Base-by-base conservation (phyloP, 1,139 yeast species). In the Suzukiozyma palmioleophila region DNA sequence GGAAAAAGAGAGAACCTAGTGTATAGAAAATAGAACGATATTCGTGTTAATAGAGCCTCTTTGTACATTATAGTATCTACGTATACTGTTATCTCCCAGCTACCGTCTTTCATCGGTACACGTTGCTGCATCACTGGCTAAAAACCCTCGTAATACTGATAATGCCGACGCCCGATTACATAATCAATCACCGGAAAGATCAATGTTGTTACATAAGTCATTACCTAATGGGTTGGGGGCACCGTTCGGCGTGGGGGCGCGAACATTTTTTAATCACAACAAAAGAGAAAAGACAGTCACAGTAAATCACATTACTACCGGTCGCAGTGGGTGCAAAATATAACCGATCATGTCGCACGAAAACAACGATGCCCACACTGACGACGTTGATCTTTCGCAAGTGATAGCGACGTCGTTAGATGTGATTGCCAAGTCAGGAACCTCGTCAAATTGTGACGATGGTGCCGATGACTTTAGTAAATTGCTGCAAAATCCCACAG, bases 271-370 rank as follows among this genome's bases (percentile, higher is more conserved):
- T 37, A 34, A 36, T 10, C 36, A 30, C 24, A 32, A 38, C 43
- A 36, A 35, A 33, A 13, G 12, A 33, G 37, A 35, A 39, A 44
- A 47, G 47, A 48, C 31, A 28, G 31, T 28, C 35, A 22, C 25
- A 13, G 4, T n/a, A 21, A 14, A 32, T 18, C 24, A 21, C 35
- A 37, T 12, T n/a, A 21, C 18, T 35, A 12, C 14, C n/a, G 21
- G 12, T 28, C 15, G 11, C 32, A 27, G 11, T 15, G 43, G 43
- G 27, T 40, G 43, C 43, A 40, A 40, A 30, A 21, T 28, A 28
- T 28, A 12, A 3, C 10, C 12, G 7, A 26, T 10, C 12, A 26
- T 10, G 28, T 11, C 13, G 31, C 31, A 28, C 12, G 15, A 28
- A 28, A 8, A 28, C 31, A 28, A 28, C 14, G 31, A 28, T 13